These are phyloP conservation scores for Quillaja saponaria DNA, from an alignment of 306 rosid genomes.

Conservation along the genomic window DNA sequence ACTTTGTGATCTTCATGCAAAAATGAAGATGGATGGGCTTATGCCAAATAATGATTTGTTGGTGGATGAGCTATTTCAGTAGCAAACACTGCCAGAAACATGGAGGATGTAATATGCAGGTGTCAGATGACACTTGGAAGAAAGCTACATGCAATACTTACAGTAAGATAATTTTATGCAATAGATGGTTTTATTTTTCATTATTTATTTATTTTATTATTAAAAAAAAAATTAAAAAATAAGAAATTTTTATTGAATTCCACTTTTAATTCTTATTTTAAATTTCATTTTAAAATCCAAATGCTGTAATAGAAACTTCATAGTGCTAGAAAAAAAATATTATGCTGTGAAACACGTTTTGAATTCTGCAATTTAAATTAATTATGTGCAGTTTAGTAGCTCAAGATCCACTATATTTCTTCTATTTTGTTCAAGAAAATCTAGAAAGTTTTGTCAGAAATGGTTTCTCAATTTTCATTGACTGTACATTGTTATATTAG, in stretches of 20 bases:
- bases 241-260: too few relatives aligned
- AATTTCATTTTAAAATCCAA: too few relatives aligned
- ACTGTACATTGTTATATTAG: neutral
- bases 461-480: neutral
- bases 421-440: slow-evolving; percentile 6
- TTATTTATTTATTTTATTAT: too few relatives aligned
- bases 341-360: neutral
- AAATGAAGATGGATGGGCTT: slow-evolving; percentile 36
- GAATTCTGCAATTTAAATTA: slow-evolving; percentile 19
- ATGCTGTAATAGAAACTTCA: neutral
- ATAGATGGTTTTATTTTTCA: too few relatives aligned
- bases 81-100: slow-evolving; percentile 9
- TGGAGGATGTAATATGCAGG: slow-evolving; percentile 22
- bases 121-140: slow-evolving; percentile 10
- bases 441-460: neutral
- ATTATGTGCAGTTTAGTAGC: slow-evolving; percentile 9
- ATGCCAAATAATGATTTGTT: slow-evolving; percentile 34
- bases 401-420: slow-evolving; percentile 1
- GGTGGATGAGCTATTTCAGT: slow-evolving; percentile 18
- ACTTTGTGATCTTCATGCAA: slow-evolving; percentile 38
- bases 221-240: too few relatives aligned
- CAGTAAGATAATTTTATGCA: too few relatives aligned
- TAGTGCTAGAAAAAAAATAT: neutral
- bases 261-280: slow-evolving; percentile 13
- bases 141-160: too few relatives aligned